Conservation (phyloP, 2,329 filamentous ascomycete species). For the Blumeriella jaapii region DNA sequence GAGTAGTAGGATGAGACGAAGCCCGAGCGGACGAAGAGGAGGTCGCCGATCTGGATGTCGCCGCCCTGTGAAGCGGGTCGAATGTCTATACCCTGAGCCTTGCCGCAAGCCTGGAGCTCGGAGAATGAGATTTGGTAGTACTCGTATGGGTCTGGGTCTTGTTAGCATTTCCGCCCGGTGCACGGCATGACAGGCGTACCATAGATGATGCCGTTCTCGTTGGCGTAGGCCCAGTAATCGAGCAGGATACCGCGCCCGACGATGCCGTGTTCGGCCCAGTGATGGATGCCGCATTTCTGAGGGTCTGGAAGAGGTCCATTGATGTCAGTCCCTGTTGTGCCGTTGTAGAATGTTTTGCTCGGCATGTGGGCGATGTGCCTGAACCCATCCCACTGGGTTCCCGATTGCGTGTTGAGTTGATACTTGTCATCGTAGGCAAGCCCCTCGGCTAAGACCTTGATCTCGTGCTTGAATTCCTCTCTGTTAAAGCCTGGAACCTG, state of each 20-base stretch:
- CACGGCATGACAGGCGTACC: slow-evolving; percentile 5
- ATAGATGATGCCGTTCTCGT: slow-evolving; percentile 30
- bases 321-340: slow-evolving; percentile 21
- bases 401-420: slow-evolving; percentile 46
- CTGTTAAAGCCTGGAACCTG: slow-evolving; percentile 29
- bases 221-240: slow-evolving; percentile 37
- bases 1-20: slow-evolving; percentile 31
- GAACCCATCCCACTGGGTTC: slow-evolving; percentile 46
- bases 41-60: slow-evolving; percentile 39
- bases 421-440: slow-evolving; percentile 49
- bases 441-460: slow-evolving; percentile 19
- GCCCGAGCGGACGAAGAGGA: slow-evolving; percentile 39
- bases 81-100: slow-evolving; percentile 25
- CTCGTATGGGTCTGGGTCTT: slow-evolving; percentile 21
- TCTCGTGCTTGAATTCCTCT: slow-evolving; percentile 26
- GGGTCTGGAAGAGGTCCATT: slow-evolving; percentile 16
- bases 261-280: slow-evolving; percentile 34
- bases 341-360: slow-evolving; percentile 22
- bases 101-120: slow-evolving; percentile 22
- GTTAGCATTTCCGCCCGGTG: background rate
- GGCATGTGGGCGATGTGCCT: slow-evolving; percentile 30
- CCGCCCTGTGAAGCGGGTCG: slow-evolving; percentile 33
- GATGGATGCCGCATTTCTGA: slow-evolving; percentile 25
- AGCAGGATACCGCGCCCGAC: slow-evolving; percentile 43
- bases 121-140: slow-evolving; percentile 20